Evolutionary conservation across 1,284 basidiomycete species (phyloP).

Genomic region (Melampsora americana): DNA sequence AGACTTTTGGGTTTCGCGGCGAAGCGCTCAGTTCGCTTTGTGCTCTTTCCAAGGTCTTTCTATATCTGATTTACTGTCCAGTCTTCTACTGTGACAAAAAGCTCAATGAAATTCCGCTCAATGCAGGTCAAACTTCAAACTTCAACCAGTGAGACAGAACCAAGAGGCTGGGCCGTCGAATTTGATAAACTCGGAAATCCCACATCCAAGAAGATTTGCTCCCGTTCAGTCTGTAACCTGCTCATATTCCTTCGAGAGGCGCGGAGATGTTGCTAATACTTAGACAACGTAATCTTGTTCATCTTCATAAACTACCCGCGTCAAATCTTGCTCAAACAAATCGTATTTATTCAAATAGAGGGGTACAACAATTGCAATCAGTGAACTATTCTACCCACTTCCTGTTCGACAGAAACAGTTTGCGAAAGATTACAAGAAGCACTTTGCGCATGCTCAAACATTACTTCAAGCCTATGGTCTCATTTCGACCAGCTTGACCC

Average conservation of each 20-base stretch:
- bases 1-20: constrained; percentile 91
- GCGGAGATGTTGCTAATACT: neutral
- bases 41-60: constrained; percentile 64
- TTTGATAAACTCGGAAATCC: constrained; percentile 42
- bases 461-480: constrained; percentile 86
- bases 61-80: neutral
- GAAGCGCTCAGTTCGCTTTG: constrained; percentile 93
- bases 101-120: neutral
- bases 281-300: constrained; percentile 51
- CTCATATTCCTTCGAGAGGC: constrained; percentile 59
- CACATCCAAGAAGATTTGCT: constrained; percentile 41
- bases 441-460: constrained; percentile 78
- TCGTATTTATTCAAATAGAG: constrained; percentile 58
- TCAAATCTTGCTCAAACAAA: constrained; percentile 2
- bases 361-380: constrained; percentile 78
- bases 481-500: constrained; percentile 65
- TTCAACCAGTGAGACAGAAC: constrained; percentile 29
- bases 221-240: constrained; percentile 22
- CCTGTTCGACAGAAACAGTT: constrained; percentile 92
- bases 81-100: neutral
- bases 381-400: constrained; percentile 72
- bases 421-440: constrained; percentile 81
- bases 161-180: constrained; percentile 41
- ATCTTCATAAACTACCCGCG: constrained; percentile 55
- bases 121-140: constrained; percentile 39